Conservation (phyloP, 1,139 yeast genomes). For the Scheffersomyces lignicola region DNA sequence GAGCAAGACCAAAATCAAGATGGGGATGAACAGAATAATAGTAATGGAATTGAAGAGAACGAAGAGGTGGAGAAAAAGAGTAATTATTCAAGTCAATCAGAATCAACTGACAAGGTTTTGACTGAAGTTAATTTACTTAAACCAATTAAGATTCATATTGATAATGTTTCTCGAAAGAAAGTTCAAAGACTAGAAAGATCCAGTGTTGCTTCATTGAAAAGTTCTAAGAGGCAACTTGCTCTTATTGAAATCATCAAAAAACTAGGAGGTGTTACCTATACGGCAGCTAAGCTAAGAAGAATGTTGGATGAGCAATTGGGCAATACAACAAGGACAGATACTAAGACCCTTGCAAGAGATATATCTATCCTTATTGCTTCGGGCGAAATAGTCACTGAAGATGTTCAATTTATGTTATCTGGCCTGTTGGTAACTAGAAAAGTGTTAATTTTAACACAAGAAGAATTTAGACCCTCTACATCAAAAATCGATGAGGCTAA, state of each 20-base stretch:
- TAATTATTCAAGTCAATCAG: too few species aligned
- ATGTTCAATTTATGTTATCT: conserved; percentile 25
- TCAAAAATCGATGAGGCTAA: conserved; percentile 27
- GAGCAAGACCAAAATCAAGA: conserved; percentile 3
- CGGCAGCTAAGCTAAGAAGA: conserved; percentile 35
- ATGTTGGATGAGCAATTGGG: conserved; percentile 36
- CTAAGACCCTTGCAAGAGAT: conserved; percentile 49
- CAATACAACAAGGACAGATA: conserved; percentile 42
- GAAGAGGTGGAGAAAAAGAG: conserved; percentile 1
- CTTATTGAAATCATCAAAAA: conserved; percentile 37
- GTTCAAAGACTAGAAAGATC: conserved; percentile 1
- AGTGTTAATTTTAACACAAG: conserved; percentile 32
- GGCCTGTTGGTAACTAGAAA: conserved; percentile 34
- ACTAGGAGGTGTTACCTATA: conserved; percentile 43
- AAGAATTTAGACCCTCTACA: conserved; percentile 27
- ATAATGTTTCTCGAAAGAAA: background rate
- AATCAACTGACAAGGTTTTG: too few species aligned
- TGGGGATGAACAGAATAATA: conserved; percentile 2
- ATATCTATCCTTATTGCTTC: conserved; percentile 26
- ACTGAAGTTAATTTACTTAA: too few species aligned
- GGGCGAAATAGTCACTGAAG: conserved; percentile 28
- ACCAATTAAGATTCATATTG: background rate
- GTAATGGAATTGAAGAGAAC: background rate
- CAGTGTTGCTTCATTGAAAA: conserved; percentile 18
- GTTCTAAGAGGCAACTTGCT: conserved; percentile 34